These are phyloP conservation scores for Brasilioporus rufonigricans DNA, from an alignment of 768 basidiomycete species.

Conservation along the genomic window DNA sequence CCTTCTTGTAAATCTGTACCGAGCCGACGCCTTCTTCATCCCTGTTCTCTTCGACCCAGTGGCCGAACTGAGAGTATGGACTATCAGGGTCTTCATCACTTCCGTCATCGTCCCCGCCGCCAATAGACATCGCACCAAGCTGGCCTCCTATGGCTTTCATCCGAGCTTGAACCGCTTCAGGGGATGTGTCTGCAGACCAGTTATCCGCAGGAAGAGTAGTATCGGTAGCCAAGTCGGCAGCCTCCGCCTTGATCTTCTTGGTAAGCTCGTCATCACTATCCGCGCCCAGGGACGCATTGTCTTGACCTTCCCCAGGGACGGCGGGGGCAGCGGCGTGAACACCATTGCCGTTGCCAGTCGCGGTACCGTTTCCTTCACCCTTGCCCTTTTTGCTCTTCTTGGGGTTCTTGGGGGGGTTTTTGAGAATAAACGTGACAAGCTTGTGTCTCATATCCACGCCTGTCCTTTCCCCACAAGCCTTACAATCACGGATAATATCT, in stretches of 20 bases:
- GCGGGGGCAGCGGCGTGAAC: conserved; percentile 39
- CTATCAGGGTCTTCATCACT: conserved; percentile 86
- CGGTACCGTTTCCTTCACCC: conserved; percentile 55
- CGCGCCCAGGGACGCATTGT: conserved; percentile 44
- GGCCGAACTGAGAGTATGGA: conserved; percentile 79
- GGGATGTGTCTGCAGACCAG: conserved; percentile 91
- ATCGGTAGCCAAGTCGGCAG: conserved; percentile 68
- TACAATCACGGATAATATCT: conserved; percentile 93
- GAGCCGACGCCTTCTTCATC: conserved; percentile 36
- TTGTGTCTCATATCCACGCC: conserved; percentile 96
- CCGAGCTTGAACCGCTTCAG: conserved; percentile 84
- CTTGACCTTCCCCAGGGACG: conserved; percentile 40
- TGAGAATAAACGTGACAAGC: conserved; percentile 92
- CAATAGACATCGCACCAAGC: conserved; percentile 50
- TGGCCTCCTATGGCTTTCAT: conserved; percentile 64
- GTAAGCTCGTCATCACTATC: conserved; percentile 89
- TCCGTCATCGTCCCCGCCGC: conserved; percentile 73
- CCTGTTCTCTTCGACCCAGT: conserved; percentile 79
- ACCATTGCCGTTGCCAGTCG: conserved; percentile 47
- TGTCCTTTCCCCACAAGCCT: conserved; percentile 94
- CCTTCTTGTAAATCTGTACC: conserved; percentile 80
- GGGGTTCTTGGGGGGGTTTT: conserved; percentile 91
- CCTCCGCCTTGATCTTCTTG: conserved; percentile 89
- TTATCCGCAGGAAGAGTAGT: conserved; percentile 65
- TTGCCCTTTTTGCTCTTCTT: conserved; percentile 60